These are phyloP conservation scores for Talaromyces piceae DNA, from an alignment of 2,329 filamentous ascomycete genomes.

Conservation along the genomic window DNA sequence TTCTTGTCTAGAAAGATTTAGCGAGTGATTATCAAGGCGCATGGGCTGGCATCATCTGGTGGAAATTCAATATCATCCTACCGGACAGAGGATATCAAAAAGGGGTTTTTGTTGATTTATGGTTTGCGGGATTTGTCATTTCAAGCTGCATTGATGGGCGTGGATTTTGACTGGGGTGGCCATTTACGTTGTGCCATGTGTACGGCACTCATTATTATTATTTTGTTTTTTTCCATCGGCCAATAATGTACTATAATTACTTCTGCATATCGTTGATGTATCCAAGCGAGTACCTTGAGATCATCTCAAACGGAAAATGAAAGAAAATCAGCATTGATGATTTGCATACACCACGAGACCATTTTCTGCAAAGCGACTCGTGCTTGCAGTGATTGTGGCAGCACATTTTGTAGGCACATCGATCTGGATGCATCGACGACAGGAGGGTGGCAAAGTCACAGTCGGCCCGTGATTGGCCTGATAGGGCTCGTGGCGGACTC, in stretches of 20 bases:
- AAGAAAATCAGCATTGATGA: not conserved
- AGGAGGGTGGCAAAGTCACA: not conserved
- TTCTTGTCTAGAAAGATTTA: not conserved
- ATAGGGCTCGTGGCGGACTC: not conserved
- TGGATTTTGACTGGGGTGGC: not conserved
- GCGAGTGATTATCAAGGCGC: not conserved
- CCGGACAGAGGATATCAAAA: slow-evolving; percentile 1
- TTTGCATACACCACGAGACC: slow-evolving; percentile 1
- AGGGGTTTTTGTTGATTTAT: not conserved
- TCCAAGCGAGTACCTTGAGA: not conserved
- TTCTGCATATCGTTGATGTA: not conserved
- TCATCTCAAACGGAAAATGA: not conserved
- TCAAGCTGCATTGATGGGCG: not conserved
- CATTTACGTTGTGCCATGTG: not conserved
- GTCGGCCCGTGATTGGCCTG: not conserved
- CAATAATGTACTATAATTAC: not conserved
- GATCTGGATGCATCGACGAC: not conserved
- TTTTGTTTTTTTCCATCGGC: not conserved
- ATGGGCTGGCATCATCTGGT: not conserved
- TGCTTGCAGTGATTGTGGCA: too few relatives aligned
- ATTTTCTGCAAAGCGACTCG: not conserved
- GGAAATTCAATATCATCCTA: not conserved
- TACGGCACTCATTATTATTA: too few relatives aligned
- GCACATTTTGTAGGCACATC: not conserved
- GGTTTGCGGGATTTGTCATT: not conserved